Evolutionary conservation across 805 yeast genomes (phyloP), one percentile per base, ranked within the genome.

Genomic region (Starmerella sp.): DNA sequence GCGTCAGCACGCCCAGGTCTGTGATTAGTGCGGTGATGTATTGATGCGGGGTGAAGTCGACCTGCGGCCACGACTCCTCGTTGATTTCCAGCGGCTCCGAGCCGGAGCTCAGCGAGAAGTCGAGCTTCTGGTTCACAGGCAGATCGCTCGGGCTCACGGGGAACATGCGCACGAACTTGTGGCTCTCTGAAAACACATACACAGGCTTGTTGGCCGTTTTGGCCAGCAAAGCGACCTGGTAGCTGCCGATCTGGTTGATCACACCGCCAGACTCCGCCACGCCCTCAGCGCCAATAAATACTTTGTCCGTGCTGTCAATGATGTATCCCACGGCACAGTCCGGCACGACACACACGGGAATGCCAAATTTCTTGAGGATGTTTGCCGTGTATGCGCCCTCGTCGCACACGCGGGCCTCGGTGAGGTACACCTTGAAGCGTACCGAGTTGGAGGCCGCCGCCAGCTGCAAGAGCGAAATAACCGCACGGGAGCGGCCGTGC

Each of bases 231-330:
- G 97, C 97, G 49, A 91, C 84, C 65, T 93, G 96, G 69, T 87
- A 93, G 1, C 95, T 83, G 6, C 99, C 99, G 58, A 93, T 68
- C 60, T 71, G 90, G 70, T 93, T 93, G 62, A 93, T 91, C 48
- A 95, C 88, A 36, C 99, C 99, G 54, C 99, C 99, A 67, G 95
- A 84, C 73, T 93, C 99, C 3, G 96, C 95, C 4, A 93, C 99
- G 62, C 99, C 99, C 71, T 93, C 98, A 1, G 98, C 98, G 54
- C 99, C 99, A 61, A 93, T 93, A 60, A 93, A 78, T 5, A 93
- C 86, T 69, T 93, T 91, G 71, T 91, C 95, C 13, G 90, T 89
- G 68, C 86, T 85, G 68, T 88, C 90, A 56, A 93, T 82, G 39
- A 89, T 87, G 62, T 82, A 88, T 0, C 97, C 97, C 13, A 91